Percentiles rank a stretch among this genome's conserved stretches.
Conservation (phyloP, 202 grass and related monocot genomes). For the Carex arenaria region DNA sequence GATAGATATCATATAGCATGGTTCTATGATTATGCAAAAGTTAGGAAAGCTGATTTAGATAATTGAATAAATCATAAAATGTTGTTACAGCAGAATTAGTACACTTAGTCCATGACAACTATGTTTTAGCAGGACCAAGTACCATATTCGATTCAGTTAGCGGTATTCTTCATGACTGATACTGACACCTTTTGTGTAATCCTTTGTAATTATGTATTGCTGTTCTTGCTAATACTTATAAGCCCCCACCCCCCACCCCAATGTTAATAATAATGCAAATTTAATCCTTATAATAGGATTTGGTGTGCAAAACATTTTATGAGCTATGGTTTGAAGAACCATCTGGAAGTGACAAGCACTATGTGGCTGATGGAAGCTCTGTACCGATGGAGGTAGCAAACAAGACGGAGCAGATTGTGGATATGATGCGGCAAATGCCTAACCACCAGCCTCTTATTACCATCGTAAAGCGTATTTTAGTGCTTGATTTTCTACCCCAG, state of each 20-base stretch:
- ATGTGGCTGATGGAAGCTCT: constrained; percentile 93
- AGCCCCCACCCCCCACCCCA: neutral
- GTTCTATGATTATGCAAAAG: neutral
- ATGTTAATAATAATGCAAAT: constrained; percentile 20
- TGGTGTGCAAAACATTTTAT: constrained; percentile 99
- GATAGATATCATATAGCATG: neutral
- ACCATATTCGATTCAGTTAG: neutral
- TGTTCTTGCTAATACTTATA: neutral
- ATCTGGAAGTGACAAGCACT: constrained; percentile 83
- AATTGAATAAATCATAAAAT: neutral
- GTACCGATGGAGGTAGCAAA: constrained; percentile 93
- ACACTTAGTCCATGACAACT: neutral
- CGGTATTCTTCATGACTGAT: neutral
- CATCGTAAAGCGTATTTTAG: constrained; percentile 72
- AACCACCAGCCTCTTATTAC: constrained; percentile 93
- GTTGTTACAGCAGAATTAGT: neutral
- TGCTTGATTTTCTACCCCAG: constrained; percentile 95
- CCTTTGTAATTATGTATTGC: neutral
- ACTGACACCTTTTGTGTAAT: neutral
- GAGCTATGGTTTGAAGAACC: constrained; percentile 98
- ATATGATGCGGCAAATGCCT: constrained; percentile 94
- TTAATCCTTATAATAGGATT: constrained; percentile 53
- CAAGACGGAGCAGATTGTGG: constrained; percentile 99
- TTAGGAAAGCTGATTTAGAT: neutral
- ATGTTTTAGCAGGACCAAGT: neutral